phyloP scores from a whole-genome alignment of 176 grass and related monocot genomes.

The Chrysopogon serrulatus region DNA sequence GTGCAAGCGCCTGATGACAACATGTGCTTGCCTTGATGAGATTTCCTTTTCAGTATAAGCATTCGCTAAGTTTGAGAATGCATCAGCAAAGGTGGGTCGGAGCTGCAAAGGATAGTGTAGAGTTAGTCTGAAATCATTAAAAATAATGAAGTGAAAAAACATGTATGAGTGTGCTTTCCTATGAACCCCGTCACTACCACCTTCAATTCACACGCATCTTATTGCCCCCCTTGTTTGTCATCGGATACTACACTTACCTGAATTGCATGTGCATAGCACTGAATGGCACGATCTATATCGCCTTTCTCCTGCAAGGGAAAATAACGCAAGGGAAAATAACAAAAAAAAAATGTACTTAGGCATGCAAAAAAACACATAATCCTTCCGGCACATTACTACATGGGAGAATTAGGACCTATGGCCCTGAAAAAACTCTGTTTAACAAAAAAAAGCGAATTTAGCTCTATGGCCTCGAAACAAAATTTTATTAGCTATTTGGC shows the following conservation, averaged over 20 bases:
- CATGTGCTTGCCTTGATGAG: constrained; percentile 54
- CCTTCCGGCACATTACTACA: not conserved
- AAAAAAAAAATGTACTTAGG: not conserved
- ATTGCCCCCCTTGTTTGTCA: not conserved
- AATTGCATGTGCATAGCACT: constrained; percentile 60
- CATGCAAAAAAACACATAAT: not conserved
- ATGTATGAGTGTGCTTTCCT: not conserved
- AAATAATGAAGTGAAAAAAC: not conserved
- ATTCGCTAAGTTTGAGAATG: constrained; percentile 71
- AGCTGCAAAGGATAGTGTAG: constrained; percentile 40
- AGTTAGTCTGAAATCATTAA: not conserved
- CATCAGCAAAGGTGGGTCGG: constrained; percentile 61
- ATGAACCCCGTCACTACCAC: not conserved
- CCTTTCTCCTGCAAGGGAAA: constrained; percentile 51
- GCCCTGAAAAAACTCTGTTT: too few relatives aligned
- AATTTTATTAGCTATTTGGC: too few relatives aligned
- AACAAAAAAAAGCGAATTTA: too few relatives aligned
- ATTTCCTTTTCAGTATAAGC: constrained; percentile 70
- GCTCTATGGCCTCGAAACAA: too few relatives aligned
- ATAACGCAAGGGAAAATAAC: constrained; percentile 4
- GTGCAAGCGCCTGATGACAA: constrained; percentile 56
- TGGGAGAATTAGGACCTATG: too few relatives aligned
- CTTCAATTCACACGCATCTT: not conserved
- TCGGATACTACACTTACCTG: constrained; percentile 37
- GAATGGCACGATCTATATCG: constrained; percentile 48